phyloP scores from a whole-genome alignment of 1,139 yeast genomes.

The Pichia sp. region DNA sequence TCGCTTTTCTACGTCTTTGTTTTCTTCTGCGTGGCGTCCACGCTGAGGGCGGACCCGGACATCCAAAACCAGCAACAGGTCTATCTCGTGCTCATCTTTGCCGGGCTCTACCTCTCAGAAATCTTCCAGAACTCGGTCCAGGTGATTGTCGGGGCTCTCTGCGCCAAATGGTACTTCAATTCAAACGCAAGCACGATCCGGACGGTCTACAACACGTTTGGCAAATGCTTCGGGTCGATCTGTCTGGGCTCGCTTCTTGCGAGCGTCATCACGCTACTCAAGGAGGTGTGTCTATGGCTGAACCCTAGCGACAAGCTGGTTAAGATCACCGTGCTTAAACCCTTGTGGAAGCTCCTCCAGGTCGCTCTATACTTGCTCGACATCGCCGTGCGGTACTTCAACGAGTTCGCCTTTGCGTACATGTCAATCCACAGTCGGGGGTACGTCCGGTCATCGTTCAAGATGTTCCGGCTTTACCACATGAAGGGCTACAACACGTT shows the following conservation, averaged over 20 bases:
- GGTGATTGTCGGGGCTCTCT: conserved; percentile 75
- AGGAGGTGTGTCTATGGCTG: conserved; percentile 12
- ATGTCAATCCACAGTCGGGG: conserved; percentile 81
- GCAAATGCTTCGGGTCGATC: conserved; percentile 85
- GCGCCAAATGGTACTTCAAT: conserved; percentile 90
- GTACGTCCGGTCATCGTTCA: conserved; percentile 70
- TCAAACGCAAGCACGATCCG: conserved; percentile 77
- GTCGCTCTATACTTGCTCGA: conserved; percentile 30
- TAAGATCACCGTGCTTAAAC: conserved; percentile 31
- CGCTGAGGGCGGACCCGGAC: conserved; percentile 39
- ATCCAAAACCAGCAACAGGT: conserved; percentile 30
- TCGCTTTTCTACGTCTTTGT: conserved; percentile 46
- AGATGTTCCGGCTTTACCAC: conserved; percentile 70
- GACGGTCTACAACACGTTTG: conserved; percentile 72
- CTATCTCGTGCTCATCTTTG: conserved; percentile 45
- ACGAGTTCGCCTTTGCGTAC: conserved; percentile 84
- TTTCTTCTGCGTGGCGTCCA: conserved; percentile 73
- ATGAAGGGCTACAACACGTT: conserved; percentile 62
- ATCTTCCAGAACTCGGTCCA: conserved; percentile 78
- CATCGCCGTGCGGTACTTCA: conserved; percentile 55
- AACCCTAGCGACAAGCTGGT: conserved; percentile 19
- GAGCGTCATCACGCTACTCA: conserved; percentile 59
- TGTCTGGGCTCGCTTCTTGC: conserved; percentile 84
- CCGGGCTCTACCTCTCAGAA: conserved; percentile 81
- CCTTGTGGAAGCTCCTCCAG: conserved; percentile 64